Evolutionary conservation across 1,284 basidiomycete species (phyloP).

Genomic region (Amylostereum areolatum): DNA sequence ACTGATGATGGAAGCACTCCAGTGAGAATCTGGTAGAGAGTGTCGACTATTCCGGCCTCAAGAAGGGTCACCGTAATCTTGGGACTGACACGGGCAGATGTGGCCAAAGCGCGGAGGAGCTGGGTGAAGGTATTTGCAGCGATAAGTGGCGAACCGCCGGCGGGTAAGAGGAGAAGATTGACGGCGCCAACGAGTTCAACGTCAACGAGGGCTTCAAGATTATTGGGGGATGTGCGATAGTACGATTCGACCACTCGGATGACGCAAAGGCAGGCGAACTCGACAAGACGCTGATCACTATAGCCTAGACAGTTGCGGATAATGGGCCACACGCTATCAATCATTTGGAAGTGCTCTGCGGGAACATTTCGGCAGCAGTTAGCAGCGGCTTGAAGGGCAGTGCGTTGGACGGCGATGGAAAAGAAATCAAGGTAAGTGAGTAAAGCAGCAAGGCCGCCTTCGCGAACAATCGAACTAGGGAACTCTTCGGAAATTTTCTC

Average conservation of each 20-base stretch:
- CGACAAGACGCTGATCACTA: constrained; percentile 89
- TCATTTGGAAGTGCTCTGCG: constrained; percentile 81
- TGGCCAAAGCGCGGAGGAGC: constrained; percentile 81
- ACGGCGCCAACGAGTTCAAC: constrained; percentile 79
- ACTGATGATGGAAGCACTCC: constrained; percentile 74
- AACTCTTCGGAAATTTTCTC: constrained; percentile 97
- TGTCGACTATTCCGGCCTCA: constrained; percentile 87
- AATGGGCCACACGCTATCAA: constrained; percentile 86
- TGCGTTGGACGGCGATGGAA: constrained; percentile 92
- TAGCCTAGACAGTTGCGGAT: constrained; percentile 87
- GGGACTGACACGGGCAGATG: constrained; percentile 80
- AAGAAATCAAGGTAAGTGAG: constrained; percentile 96
- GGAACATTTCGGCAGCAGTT: constrained; percentile 93
- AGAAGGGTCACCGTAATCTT: constrained; percentile 81
- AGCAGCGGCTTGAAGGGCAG: constrained; percentile 91
- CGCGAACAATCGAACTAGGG: constrained; percentile 88
- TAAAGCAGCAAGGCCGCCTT: constrained; percentile 86
- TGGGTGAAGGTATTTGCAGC: constrained; percentile 84
- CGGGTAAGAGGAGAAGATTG: constrained; percentile 79
- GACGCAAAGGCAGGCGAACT: constrained; percentile 89
- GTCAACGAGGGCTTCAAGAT: constrained; percentile 83
- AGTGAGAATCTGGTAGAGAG: constrained; percentile 88
- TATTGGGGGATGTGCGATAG: constrained; percentile 74
- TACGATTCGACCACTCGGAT: constrained; percentile 91
- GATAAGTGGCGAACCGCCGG: constrained; percentile 80